phyloP scores from a whole-genome alignment of 2,329 filamentous ascomycete species.

The Phyllosticta ampelicida region DNA sequence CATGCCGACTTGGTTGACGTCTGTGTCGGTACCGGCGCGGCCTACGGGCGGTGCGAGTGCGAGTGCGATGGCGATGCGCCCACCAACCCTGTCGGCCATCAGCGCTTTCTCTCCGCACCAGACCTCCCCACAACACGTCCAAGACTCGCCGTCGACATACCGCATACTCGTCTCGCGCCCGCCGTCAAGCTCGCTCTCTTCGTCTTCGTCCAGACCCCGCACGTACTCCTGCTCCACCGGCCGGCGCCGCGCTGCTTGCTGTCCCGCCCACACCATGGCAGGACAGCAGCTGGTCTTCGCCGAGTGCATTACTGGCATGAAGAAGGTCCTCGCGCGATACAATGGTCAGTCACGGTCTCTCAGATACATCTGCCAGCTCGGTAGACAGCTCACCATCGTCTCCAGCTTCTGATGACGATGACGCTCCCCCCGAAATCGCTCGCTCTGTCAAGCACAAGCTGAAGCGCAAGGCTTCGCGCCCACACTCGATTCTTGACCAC shows the following conservation, averaged over 20 bases:
- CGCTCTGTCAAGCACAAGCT: conserved; percentile 52
- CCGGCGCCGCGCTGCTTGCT: neutral
- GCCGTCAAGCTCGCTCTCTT: neutral
- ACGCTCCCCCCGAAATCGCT: conserved; percentile 63
- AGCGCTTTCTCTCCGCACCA: conserved; percentile 5
- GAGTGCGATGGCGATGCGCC: too few relatives aligned
- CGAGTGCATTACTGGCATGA: conserved; percentile 31
- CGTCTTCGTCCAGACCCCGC: neutral
- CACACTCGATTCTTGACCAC: conserved; percentile 20
- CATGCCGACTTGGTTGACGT: too few relatives aligned
- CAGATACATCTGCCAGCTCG: conserved; percentile 33
- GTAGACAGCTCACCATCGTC: neutral
- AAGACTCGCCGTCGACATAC: neutral
- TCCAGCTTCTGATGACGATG: conserved; percentile 59
- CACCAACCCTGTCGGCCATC: neutral
- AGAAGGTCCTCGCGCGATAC: conserved; percentile 16
- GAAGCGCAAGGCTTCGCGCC: conserved; percentile 52
- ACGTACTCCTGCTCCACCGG: neutral
- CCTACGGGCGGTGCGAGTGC: too few relatives aligned
- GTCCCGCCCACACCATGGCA: conserved; percentile 19
- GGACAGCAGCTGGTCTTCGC: conserved; percentile 30
- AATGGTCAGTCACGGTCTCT: conserved; percentile 5
- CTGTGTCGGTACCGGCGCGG: too few relatives aligned
- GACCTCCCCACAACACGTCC: neutral
- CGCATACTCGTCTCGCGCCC: neutral